Base-by-base conservation (phyloP, 2,329 filamentous ascomycete genomes). In the Cladophialophora bantiana region DNA sequence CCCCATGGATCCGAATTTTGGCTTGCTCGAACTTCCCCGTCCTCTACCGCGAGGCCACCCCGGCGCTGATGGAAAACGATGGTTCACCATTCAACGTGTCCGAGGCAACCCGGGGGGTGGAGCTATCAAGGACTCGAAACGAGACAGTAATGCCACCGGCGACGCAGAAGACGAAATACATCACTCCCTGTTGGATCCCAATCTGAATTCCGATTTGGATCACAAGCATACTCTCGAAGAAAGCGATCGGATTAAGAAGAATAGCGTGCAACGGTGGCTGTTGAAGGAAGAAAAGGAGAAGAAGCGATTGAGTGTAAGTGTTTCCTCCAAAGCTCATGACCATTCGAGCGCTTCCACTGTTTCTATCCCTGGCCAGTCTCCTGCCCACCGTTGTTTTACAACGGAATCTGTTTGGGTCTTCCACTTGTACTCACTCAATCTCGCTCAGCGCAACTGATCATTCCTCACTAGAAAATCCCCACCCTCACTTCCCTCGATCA, bases 201-300 rank as follows among this genome's bases (percentile, higher is more conserved):
- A 53, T 84, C 87, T 20, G 89, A 45, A 48, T 26, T 50, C 31
- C 20, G 90, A 7, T 26, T 62, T 70, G 10, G 88, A 88, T n/a
- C 91, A 94, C 76, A 89, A 89, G 72, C 91, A 94, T 77, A 85
- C 85, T 0, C 78, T 94, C 7, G 87, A 87, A 62, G 89, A 89
- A 72, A 93, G 90, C 73, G 91, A 94, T 75, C 86, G 88, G 68
- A 89, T 94, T 40, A 94, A 94, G 81, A 93, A 92, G 81, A 93
- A 91, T 69, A 93, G 88, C 70, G 89, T 93, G 5, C 84, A 90
- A 75, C 82, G 91, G 71, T 86, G 84, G 77, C 73, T 90, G 62
- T 79, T 89, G 55, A 88, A 88, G 75, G 84, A 85, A 72, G 87
- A 88, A 59, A 90, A 88, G 76, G 88, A 89, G 48, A 83, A 83